Conservation (phyloP, 495 filamentous ascomycete genomes). For the Neohortaea acidophila region DNA sequence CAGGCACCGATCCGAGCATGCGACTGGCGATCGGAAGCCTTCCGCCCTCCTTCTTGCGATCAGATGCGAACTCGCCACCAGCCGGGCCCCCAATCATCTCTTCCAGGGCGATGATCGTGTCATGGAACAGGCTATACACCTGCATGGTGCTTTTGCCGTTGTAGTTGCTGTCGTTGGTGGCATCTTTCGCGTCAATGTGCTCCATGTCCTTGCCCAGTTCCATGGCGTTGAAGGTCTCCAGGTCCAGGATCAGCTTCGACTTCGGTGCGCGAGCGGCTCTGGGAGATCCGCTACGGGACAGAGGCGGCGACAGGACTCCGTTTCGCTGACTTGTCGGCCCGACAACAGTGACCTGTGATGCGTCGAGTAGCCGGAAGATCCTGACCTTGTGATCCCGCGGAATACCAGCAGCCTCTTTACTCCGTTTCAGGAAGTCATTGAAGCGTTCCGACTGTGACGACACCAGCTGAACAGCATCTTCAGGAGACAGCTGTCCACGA, state of each 20-base stretch:
- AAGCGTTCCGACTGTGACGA: conserved; percentile 52
- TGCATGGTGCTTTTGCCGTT: conserved; percentile 53
- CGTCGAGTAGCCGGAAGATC: conserved; percentile 54
- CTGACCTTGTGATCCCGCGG: conserved; percentile 57
- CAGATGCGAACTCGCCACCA: conserved; percentile 50
- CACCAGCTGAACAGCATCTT: conserved; percentile 43
- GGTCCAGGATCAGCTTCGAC: conserved; percentile 52
- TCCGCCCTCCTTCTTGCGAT: conserved; percentile 18
- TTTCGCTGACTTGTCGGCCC: conserved; percentile 22
- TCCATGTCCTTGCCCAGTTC: conserved; percentile 55
- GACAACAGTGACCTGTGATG: conserved; percentile 18
- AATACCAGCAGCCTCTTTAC: conserved; percentile 50
- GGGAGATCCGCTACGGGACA: conserved; percentile 39
- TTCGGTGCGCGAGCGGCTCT: conserved; percentile 28
- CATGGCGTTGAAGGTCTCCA: conserved; percentile 52
- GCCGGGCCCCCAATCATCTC: conserved; percentile 44
- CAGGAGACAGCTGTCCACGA: conserved; percentile 35
- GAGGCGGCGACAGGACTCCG: conserved; percentile 39
- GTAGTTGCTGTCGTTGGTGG: conserved; percentile 60
- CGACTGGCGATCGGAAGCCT: too few relatives aligned
- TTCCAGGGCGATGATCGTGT: conserved; percentile 61
- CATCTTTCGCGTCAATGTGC: conserved; percentile 50
- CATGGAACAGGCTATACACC: conserved; percentile 47
- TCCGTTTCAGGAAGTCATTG: conserved; percentile 55
- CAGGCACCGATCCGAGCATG: conserved; percentile 9